A percentile compares a stretch with the other conserved stretches of the same genome.
Conservation (phyloP, 1,284 basidiomycete genomes). For the Trichosporon sp. region DNA sequence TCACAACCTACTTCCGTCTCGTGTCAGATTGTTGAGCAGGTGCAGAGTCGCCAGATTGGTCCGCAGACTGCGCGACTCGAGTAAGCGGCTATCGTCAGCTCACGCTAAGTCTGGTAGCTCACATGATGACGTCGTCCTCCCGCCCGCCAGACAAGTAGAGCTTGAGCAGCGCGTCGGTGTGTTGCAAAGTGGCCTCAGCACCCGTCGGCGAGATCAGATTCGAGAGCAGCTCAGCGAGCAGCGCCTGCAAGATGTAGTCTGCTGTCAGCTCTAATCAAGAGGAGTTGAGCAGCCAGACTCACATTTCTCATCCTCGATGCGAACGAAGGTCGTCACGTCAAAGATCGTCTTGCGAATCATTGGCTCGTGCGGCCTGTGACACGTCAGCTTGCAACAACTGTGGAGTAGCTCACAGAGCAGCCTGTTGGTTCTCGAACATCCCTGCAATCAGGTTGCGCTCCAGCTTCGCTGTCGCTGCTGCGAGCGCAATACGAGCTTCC, state of each 20-base stretch:
- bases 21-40: conserved; percentile 65
- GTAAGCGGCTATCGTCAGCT: conserved; percentile 57
- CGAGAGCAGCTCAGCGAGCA: conserved; percentile 38
- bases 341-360: conserved; percentile 32
- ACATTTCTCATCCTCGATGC: conserved; percentile 41
- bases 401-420: conserved; percentile 23
- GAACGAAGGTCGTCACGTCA: conserved; percentile 34
- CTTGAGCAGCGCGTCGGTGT: conserved; percentile 19
- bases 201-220: conserved; percentile 40
- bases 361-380: conserved; percentile 22
- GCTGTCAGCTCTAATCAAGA: neutral
- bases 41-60: conserved; percentile 62
- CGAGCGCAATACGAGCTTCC: conserved; percentile 22
- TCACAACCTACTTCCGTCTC: conserved; percentile 58
- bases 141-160: conserved; percentile 34
- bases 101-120: conserved; percentile 27
- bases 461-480: conserved; percentile 31
- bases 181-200: conserved; percentile 11
- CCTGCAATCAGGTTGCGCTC: conserved; percentile 43
- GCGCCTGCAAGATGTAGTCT: conserved; percentile 36
- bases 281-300: neutral
- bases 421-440: conserved; percentile 22
- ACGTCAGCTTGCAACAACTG: conserved; percentile 2
- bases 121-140: conserved; percentile 61
- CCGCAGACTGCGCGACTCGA: conserved; percentile 61